phyloP scores from a whole-genome alignment of 1,284 basidiomycete species.

The Inonotus obliquus region DNA sequence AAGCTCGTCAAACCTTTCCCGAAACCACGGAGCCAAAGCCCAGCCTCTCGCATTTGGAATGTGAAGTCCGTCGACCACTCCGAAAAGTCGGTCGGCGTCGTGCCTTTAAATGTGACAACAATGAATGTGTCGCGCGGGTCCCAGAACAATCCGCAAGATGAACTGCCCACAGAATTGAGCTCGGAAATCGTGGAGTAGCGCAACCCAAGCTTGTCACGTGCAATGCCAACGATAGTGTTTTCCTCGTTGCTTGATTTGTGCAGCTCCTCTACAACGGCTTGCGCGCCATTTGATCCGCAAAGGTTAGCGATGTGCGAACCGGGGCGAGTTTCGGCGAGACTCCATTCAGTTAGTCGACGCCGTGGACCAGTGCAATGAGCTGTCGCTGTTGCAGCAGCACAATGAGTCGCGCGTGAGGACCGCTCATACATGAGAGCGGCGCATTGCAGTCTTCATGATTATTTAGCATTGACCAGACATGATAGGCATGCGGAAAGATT shows the following conservation, averaged over 20 bases:
- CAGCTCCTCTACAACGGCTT: conserved; percentile 18
- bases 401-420: conserved; percentile 16
- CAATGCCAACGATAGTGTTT: conserved; percentile 18
- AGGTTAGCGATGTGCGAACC: conserved; percentile 19
- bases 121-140: conserved; percentile 23
- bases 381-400: conserved; percentile 8
- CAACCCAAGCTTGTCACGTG: conserved; percentile 19
- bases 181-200: conserved; percentile 25
- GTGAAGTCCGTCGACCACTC: conserved; percentile 33
- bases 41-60: conserved; percentile 22
- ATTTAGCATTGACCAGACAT: background rate
- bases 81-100: conserved; percentile 31
- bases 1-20: conserved; percentile 19
- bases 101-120: conserved; percentile 28
- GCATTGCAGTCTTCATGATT: conserved; percentile 23
- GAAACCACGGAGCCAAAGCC: conserved; percentile 25
- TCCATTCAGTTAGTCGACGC: conserved; percentile 3
- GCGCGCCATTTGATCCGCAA: conserved; percentile 18
- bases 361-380: background rate
- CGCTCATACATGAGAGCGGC: conserved; percentile 28
- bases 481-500: background rate
- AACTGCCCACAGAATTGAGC: conserved; percentile 22
- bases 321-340: conserved; percentile 12
- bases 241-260: conserved; percentile 19
- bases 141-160: conserved; percentile 25